These are phyloP conservation scores for Fallopia convolvulus DNA, from an alignment of 148 eudicot genomes.

Conservation along the genomic window DNA sequence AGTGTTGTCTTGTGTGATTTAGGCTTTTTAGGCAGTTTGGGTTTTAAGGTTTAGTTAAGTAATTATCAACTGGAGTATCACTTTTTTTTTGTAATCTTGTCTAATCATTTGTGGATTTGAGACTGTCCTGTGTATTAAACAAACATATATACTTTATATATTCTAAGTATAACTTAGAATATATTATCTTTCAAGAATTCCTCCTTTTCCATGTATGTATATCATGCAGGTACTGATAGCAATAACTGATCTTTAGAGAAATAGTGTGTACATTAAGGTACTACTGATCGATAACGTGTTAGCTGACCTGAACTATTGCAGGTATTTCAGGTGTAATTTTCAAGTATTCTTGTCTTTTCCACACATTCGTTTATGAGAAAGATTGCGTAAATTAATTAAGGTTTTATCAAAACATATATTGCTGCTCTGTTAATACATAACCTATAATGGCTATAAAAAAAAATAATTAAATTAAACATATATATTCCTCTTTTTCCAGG, in stretches of 20 bases:
- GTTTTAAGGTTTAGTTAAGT: background rate
- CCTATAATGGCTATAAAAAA: background rate
- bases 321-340: background rate
- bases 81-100: background rate
- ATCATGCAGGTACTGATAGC: too few species aligned
- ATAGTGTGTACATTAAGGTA: too few species aligned
- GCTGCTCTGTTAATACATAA: too few species aligned
- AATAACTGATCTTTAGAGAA: too few species aligned
- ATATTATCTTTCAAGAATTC: background rate
- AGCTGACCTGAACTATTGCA: background rate
- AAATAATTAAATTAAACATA: too few species aligned
- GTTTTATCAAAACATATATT: background rate
- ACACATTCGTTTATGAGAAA: background rate
- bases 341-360: background rate
- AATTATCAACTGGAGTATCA: background rate
- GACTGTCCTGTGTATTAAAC: background rate
- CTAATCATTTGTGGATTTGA: conserved; percentile 4
- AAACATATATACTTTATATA: background rate
- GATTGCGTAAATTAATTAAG: background rate
- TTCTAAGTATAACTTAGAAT: background rate
- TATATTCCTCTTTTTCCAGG: too few species aligned
- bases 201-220: background rate
- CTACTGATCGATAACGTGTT: too few species aligned
- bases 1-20: background rate
- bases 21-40: background rate